Conservation (phyloP, 164 flowering plant genomes). For the Berberis vulgaris region DNA sequence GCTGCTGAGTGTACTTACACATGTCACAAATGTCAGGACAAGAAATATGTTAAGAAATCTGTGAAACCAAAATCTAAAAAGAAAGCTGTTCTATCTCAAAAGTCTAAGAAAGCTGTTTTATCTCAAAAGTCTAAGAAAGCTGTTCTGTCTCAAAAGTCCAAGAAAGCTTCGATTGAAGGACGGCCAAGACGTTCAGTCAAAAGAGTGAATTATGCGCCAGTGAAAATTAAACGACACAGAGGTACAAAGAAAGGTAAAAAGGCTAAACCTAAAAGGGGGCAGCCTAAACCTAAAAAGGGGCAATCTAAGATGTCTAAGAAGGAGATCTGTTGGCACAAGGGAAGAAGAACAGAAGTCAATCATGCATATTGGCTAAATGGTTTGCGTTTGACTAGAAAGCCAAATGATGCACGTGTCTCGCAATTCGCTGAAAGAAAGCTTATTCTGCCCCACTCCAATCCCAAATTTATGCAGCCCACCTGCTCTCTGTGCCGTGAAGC, state of each 20-base stretch:
- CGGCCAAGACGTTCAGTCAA: constrained; percentile 50
- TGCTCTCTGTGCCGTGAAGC: constrained; percentile 63
- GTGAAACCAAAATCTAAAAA: constrained; percentile 19
- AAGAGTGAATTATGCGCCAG: constrained; percentile 27
- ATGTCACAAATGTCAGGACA: constrained; percentile 56
- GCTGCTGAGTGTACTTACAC: constrained; percentile 34
- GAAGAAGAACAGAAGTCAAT: constrained; percentile 38
- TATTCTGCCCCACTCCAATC: constrained; percentile 19
- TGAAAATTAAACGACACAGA: constrained; percentile 27
- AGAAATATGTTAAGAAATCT: constrained; percentile 10
- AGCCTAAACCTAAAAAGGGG: constrained; percentile 23
- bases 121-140: constrained; percentile 12
- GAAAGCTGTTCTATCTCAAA: constrained; percentile 7
- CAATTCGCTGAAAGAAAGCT: constrained; percentile 42
- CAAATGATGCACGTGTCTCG: constrained; percentile 50
- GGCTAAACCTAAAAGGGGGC: constrained; percentile 22
- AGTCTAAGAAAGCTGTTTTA: constrained; percentile 11
- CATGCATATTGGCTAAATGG: constrained; percentile 84
- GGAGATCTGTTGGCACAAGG: constrained; percentile 29
- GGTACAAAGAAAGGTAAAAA: constrained; percentile 28
- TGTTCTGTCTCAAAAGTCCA: constrained; percentile 1
- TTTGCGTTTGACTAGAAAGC: constrained; percentile 47
- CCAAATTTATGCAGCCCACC: constrained; percentile 24
- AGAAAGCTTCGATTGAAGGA: constrained; percentile 13
- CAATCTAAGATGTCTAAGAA: constrained; percentile 20